A percentile compares a stretch with the other conserved stretches of the same genome.
Evolutionary conservation across 2,329 filamentous ascomycete genomes (phyloP).

Genomic region (Ceratocystis smalleyi): DNA sequence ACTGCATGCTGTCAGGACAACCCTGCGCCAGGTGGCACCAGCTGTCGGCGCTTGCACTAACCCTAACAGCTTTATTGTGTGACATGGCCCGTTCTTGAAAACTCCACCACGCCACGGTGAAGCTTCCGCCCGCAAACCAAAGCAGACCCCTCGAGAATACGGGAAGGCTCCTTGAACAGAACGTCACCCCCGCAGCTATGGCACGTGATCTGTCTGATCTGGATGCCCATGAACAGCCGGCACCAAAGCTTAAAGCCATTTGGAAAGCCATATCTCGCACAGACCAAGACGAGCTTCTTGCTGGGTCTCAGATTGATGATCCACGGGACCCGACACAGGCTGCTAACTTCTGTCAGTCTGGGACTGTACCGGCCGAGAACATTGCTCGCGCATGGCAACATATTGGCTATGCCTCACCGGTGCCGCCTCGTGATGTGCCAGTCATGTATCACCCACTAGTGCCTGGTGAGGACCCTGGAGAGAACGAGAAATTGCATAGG

Average conservation of each 20-base stretch:
- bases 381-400: constrained; percentile 31
- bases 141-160: not conserved
- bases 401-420: constrained; percentile 25
- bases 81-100: not conserved
- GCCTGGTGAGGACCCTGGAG: constrained; percentile 40
- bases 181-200: not conserved
- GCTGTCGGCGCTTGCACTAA: not conserved
- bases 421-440: constrained; percentile 27
- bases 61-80: not conserved
- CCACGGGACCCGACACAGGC: constrained; percentile 25
- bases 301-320: constrained; percentile 41
- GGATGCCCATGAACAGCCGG: constrained; percentile 66
- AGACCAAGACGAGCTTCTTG: constrained; percentile 34
- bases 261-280: constrained; percentile 63
- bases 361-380: constrained; percentile 29
- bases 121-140: not conserved
- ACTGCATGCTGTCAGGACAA: constrained; percentile 6
- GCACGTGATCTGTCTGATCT: constrained; percentile 27
- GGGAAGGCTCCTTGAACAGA: not conserved
- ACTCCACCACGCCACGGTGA: not conserved
- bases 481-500: not conserved
- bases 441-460: constrained; percentile 51
- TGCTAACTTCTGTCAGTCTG: constrained; percentile 32
- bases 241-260: constrained; percentile 48
- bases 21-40: not conserved